A percentile compares a stretch with the other conserved stretches of the same genome.
phyloP scores from a whole-genome alignment of 345 rosid species.

The Dovyalis caffra region DNA sequence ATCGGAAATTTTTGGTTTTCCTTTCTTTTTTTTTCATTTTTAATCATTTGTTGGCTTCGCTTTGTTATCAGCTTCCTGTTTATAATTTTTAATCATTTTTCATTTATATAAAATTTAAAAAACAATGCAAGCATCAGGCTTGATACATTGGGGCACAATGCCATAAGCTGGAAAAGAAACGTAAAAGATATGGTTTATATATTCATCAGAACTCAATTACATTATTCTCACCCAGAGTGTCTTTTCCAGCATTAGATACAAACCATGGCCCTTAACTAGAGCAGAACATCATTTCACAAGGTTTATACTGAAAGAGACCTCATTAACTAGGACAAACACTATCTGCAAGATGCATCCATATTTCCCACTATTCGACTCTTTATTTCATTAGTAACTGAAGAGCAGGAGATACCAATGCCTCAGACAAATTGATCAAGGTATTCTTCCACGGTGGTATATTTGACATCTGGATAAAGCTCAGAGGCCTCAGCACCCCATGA shows the following conservation, averaged over 20 bases:
- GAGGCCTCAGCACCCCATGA: constrained; percentile 26
- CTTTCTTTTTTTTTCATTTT: not conserved
- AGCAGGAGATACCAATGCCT: not conserved
- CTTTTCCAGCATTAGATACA: not conserved
- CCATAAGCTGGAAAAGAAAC: not conserved
- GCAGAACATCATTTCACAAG: not conserved
- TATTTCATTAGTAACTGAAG: not conserved
- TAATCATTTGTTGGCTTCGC: not conserved
- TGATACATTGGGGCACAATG: not conserved
- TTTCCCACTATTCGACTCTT: not conserved
- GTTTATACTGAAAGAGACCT: not conserved
- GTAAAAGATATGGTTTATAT: not conserved
- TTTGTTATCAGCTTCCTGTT: not conserved
- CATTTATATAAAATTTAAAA: not conserved
- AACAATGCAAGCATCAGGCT: not conserved
- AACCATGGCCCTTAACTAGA: not conserved
- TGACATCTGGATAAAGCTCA: constrained; percentile 26
- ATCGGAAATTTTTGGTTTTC: not conserved
- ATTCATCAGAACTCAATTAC: not conserved
- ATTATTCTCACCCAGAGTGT: not conserved
- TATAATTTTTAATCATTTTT: not conserved
- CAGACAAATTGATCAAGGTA: constrained; percentile 16
- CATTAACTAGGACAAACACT: not conserved
- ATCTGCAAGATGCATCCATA: constrained; percentile 1
- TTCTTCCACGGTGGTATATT: constrained; percentile 24